phyloP scores from a whole-genome alignment of 352 stramenopile species.

The Globisporangium uncinulatum region DNA sequence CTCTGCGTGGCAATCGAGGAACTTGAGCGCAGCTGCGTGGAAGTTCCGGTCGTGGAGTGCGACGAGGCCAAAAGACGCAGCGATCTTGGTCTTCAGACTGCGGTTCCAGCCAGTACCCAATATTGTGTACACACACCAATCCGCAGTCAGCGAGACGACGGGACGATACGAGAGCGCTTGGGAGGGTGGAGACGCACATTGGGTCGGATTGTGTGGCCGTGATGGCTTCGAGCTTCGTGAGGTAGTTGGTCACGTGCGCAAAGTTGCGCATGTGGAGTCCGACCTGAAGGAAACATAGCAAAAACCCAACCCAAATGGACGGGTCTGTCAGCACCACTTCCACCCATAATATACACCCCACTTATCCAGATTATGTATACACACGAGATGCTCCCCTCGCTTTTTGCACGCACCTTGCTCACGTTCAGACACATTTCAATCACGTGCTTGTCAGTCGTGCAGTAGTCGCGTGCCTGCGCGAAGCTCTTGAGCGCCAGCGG shows the following conservation, averaged over 20 bases:
- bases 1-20: conserved; percentile 76
- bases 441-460: conserved; percentile 88
- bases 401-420: conserved; percentile 48
- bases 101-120: conserved; percentile 3
- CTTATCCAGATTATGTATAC: too few relatives aligned
- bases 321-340: not conserved
- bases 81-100: conserved; percentile 81
- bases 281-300: conserved; percentile 19
- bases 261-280: conserved; percentile 86
- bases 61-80: conserved; percentile 70
- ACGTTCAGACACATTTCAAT: conserved; percentile 89
- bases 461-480: conserved; percentile 85
- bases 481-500: conserved; percentile 78
- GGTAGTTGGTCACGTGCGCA: conserved; percentile 79
- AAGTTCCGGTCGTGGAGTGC: conserved; percentile 81
- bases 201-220: conserved; percentile 54
- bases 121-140: too few relatives aligned
- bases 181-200: conserved; percentile 32
- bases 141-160: too few relatives aligned
- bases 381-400: too few relatives aligned
- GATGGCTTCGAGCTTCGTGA: conserved; percentile 84
- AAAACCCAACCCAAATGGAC: not conserved
- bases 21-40: conserved; percentile 65
- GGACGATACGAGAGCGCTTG: too few relatives aligned
- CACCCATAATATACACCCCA: not conserved